Base-by-base conservation (phyloP, 2,329 filamentous ascomycete species). In the Sarocladium kiliense region DNA sequence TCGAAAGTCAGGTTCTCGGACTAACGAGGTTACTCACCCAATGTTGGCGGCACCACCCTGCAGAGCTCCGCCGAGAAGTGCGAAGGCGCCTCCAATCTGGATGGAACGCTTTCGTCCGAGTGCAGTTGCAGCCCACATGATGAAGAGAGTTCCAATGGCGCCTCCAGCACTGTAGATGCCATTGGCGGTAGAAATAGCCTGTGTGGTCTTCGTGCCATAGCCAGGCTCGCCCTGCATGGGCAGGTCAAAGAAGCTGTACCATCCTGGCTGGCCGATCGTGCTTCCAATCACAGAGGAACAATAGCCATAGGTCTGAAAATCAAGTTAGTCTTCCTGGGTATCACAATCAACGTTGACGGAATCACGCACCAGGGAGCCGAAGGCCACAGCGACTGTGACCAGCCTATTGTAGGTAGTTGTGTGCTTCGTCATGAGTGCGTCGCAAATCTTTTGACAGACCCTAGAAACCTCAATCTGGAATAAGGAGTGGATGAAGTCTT, bases 181-280 rank as follows among this genome's bases (percentile, higher is more conserved):
- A 62, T 78, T 78, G 34, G 73, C 74, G 0, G 76, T 77, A 2
- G 75, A 73, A 26, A 79, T 77, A 6, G 71, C 72, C 7, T 72
- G 67, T 0, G 76, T 76, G 1, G 76, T 79, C 26, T 65, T 73
- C 3, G 67, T 67, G n/a, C 63, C 69, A 58, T 79, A 78, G 51
- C 75, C 77, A 0, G 66, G 64, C 55, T 77, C 68, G 12, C 71
- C 74, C 30, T 71, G 63, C 11, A 57, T 58, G 1, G 77, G 76
- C 10, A 80, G 69, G 42, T 74, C 60, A 60, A 80, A 79, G 63
- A 73, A 79, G 18, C 62, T 57, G 60, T 77, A 80, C 75, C 76
- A 80, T 58, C 76, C 76, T 3, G 77, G 75, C 55, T 80, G 76
- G 9, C 77, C 77, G 54, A 80, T 78, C 16, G 77, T 80, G 55